Base-by-base conservation (phyloP, 345 rosid species). In the Sonneratia caseolaris region DNA sequence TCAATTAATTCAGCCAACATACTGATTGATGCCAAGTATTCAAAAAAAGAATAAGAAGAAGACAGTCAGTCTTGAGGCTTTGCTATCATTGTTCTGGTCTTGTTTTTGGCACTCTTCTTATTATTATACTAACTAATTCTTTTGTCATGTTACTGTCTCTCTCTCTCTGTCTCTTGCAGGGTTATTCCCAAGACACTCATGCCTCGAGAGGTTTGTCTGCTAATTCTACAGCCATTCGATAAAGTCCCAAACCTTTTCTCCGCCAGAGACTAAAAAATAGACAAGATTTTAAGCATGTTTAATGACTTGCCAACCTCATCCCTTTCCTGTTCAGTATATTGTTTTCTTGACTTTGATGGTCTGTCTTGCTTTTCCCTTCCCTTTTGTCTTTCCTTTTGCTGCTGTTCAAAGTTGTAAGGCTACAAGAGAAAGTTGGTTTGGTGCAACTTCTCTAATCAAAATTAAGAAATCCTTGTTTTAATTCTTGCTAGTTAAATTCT, bases 121-220 rank as follows among this genome's bases (percentile, higher is more conserved):
- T 47, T 7, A 9, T 47, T 47, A 9, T 47, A 9, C 51, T 2
- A 47, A 47, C 51, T 47, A 47, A 47, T 13, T 47, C 51, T 47
- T 84, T 86, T 86, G 94, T 89, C 93, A 83, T 83, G 81, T 88
- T 91, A 75, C 79, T 91, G 90, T 85, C 53, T 82, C 80, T 45
- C 37, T 49, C 49, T 43, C 40, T 37, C 73, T 69, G 43, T 82
- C 80, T 36, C 37, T 51, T 71, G 75, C 96, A 96, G 99, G 81
- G 90, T 96, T 77, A 96, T 96, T 87, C 99, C 99, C 88, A 92
- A 91, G 95, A 96, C 98, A 84, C 97, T 96, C 91, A 92, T 92
- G 99, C 99, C 97, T 84, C 92, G 95, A 89, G 98, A 96, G 99
- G 99, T 96, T 85, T 86, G 96, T 85, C 83, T 82, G 82, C 76